Percentiles rank a stretch among this genome's conserved stretches.
Evolutionary conservation across 2,329 filamentous ascomycete genomes (phyloP).

Genomic region (Clonostachys rosea): DNA sequence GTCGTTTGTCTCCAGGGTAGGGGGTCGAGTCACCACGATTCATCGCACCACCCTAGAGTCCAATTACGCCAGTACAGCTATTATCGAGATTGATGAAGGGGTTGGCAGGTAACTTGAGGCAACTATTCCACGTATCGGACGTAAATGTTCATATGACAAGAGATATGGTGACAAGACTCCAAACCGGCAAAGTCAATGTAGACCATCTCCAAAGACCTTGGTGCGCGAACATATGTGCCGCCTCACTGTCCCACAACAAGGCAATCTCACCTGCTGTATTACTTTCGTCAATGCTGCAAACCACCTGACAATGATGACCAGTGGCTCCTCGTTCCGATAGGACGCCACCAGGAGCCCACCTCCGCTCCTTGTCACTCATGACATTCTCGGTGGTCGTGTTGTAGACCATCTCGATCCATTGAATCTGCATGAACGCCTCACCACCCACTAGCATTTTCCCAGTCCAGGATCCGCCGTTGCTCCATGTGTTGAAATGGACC

Average conservation of each 20-base stretch:
- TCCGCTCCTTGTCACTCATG: conserved; percentile 1
- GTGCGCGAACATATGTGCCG: conserved; percentile 5
- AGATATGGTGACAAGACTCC: no score
- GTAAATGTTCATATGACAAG: no score
- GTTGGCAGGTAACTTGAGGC: no score
- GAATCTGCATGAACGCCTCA: conserved; percentile 51
- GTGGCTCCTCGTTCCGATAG: conserved; percentile 23
- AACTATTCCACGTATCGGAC: no score
- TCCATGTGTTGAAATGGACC: conserved; percentile 57
- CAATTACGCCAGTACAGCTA: no score
- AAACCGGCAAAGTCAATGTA: no score
- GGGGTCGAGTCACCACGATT: no score
- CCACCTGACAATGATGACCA: conserved; percentile 12
- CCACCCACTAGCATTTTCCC: conserved; percentile 49
- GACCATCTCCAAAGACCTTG: no score
- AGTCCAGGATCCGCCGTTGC: conserved; percentile 54
- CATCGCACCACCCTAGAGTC: no score
- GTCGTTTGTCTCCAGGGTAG: no score
- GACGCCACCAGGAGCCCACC: conserved; percentile 4
- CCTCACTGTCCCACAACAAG: conserved; percentile 1
- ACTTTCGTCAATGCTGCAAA: conserved; percentile 27
- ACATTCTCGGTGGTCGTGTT: conserved; percentile 25
- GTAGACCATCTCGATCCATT: conserved; percentile 60
- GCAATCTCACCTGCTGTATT: conserved; percentile 7
- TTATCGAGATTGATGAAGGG: no score